phyloP scores from a whole-genome alignment of 208 protist species.

The Phytomonas serpens region DNA sequence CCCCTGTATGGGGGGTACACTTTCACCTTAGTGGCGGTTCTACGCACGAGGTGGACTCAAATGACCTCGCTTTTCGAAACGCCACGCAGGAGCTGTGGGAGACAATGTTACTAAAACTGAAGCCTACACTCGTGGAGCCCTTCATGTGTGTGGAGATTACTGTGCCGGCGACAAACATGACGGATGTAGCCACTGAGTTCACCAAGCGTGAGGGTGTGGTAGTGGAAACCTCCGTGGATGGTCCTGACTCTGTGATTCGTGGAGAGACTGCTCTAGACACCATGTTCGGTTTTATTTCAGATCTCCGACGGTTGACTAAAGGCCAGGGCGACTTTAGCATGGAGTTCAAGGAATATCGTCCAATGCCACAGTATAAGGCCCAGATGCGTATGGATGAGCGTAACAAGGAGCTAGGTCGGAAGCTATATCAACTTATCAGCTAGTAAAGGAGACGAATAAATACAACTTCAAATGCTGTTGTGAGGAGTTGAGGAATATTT shows the following conservation, averaged over 20 bases:
- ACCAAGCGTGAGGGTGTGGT: constrained; percentile 83
- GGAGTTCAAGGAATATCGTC: constrained; percentile 89
- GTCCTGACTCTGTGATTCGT: constrained; percentile 75
- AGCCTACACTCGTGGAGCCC: constrained; percentile 95
- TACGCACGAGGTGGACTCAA: constrained; percentile 98
- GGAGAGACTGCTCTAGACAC: constrained; percentile 88
- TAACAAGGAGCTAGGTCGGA: constrained; percentile 75
- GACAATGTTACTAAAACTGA: constrained; percentile 81
- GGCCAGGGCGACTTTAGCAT: constrained; percentile 91
- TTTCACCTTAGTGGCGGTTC: constrained; percentile 94
- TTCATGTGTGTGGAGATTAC: constrained; percentile 95
- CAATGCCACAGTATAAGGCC: constrained; percentile 87
- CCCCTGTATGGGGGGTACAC: constrained; percentile 94
- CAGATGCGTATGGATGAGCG: constrained; percentile 87
- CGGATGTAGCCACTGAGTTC: constrained; percentile 82
- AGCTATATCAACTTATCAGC: constrained; percentile 52
- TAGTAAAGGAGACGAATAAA: constrained; percentile 14
- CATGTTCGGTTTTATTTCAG: constrained; percentile 92
- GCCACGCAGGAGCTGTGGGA: constrained; percentile 93
- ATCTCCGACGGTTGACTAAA: constrained; percentile 87
- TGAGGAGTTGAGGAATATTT: no score
- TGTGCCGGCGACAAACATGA: constrained; percentile 81
- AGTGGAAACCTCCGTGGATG: constrained; percentile 76
- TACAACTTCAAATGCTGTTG: constrained; percentile 1
- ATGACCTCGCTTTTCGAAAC: constrained; percentile 96